Conservation (phyloP, 2,329 filamentous ascomycete genomes). For the Aaosphaeria arxii region DNA sequence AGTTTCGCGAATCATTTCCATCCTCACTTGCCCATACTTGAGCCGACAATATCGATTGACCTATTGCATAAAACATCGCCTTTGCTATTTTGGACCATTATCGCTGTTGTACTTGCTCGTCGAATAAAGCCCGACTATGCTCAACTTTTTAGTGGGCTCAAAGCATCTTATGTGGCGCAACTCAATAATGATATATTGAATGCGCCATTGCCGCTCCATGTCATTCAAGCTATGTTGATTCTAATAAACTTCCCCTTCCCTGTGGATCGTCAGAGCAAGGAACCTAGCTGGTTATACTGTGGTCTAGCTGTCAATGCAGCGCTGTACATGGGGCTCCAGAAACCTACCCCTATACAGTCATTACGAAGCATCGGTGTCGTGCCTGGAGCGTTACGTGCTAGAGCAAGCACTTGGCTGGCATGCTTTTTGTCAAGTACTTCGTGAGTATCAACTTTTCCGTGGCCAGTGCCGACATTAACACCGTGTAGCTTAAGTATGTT, state of each 20-base stretch:
- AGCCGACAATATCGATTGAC: constrained; percentile 12
- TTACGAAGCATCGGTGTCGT: constrained; percentile 13
- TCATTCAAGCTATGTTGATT: constrained; percentile 16
- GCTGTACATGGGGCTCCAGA: constrained; percentile 18
- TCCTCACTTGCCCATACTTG: constrained; percentile 18
- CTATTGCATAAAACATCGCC: constrained; percentile 11
- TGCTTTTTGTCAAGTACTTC: constrained; percentile 16
- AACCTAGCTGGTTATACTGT: constrained; percentile 21
- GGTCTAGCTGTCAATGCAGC: constrained; percentile 19
- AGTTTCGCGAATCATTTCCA: constrained; percentile 16
- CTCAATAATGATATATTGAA: constrained; percentile 10
- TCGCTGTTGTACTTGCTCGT: constrained; percentile 10
- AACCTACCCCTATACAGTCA: constrained; percentile 10
- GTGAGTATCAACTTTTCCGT: constrained; percentile 5
- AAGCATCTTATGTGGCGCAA: constrained; percentile 6
- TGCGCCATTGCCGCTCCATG: constrained; percentile 15
- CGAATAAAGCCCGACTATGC: constrained; percentile 6
- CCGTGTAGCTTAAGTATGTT: constrained; percentile 13
- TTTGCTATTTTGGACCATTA: constrained; percentile 20
- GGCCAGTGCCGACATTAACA: neutral
- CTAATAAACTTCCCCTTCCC: constrained; percentile 17
- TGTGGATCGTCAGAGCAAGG: constrained; percentile 8
- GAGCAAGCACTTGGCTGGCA: constrained; percentile 18
- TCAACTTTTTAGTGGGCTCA: constrained; percentile 4
- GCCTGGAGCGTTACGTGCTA: constrained; percentile 10